Conservation (phyloP, 768 basidiomycete species). For the Termitomyces heimii region DNA sequence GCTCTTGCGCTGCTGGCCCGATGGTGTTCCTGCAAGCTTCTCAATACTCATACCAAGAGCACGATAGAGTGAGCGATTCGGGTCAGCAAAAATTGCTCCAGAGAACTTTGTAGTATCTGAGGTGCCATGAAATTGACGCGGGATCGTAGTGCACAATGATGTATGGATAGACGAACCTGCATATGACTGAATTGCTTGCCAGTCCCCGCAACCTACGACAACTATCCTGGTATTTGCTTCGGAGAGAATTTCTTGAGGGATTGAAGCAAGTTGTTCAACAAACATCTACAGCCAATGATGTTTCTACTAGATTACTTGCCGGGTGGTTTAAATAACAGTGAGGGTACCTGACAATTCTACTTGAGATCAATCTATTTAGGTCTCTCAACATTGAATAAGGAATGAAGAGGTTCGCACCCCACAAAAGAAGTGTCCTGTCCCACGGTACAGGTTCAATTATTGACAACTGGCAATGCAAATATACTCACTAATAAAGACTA, state of each 20-base stretch:
- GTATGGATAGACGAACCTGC: constrained; percentile 26
- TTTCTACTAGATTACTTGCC: neutral
- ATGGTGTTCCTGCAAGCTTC: constrained; percentile 36
- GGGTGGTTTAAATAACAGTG: neutral
- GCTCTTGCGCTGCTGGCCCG: constrained; percentile 35
- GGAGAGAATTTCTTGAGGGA: constrained; percentile 34
- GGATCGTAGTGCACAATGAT: neutral
- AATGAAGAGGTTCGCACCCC: constrained; percentile 34
- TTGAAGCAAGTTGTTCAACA: constrained; percentile 36
- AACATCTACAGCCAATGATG: constrained; percentile 30
- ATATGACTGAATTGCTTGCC: constrained; percentile 43
- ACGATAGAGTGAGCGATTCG: constrained; percentile 50
- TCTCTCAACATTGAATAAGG: neutral
- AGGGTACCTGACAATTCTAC: constrained; percentile 36
- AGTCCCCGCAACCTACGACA: constrained; percentile 58
- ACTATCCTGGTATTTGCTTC: constrained; percentile 35
- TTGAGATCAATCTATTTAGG: neutral
- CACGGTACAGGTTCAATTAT: neutral
- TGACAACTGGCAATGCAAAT: neutral
- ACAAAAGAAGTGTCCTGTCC: constrained; percentile 59
- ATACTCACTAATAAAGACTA: constrained; percentile 57
- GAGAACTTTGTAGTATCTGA: constrained; percentile 40
- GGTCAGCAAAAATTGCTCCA: constrained; percentile 59
- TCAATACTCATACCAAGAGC: constrained; percentile 57
- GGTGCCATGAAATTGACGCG: neutral